phyloP scores from a whole-genome alignment of 257 asterid genomes.

The Mitragyna speciosa region DNA sequence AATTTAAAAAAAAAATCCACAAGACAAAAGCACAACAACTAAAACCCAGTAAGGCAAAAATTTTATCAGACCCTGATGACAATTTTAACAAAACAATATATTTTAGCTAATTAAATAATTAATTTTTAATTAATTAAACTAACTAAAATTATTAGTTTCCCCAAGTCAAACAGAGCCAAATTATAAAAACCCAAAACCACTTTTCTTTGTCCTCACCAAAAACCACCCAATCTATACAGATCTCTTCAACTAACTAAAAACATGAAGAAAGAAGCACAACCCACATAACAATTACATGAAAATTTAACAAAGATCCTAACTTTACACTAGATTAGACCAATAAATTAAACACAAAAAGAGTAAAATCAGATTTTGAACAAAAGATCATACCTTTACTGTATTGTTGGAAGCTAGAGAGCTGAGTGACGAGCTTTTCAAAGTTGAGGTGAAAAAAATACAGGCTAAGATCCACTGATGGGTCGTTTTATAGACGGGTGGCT shows the following conservation, averaged over 20 bases:
- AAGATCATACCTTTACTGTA: neutral
- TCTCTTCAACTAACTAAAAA: neutral
- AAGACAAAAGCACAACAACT: neutral
- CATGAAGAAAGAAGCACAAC: neutral
- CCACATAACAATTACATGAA: neutral
- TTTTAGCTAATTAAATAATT: neutral
- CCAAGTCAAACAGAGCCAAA: slow-evolving; percentile 3
- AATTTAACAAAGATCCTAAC: neutral
- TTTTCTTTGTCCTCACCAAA: neutral
- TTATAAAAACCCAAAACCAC: neutral
- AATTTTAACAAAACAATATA: neutral
- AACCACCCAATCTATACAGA: slow-evolving; percentile 3
- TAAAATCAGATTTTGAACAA: neutral
- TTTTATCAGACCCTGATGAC: neutral
- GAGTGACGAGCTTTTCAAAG: neutral
- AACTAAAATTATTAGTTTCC: neutral
- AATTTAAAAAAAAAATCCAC: neutral
- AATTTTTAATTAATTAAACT: neutral
- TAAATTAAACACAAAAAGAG: neutral
- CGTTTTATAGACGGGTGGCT: neutral
- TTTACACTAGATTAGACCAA: neutral
- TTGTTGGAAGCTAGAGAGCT: neutral
- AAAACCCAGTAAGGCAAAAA: neutral
- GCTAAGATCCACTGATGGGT: neutral
- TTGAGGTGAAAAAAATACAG: neutral